Evolutionary conservation across 1,284 basidiomycete genomes (phyloP).

Genomic region (Mycena citricolor): DNA sequence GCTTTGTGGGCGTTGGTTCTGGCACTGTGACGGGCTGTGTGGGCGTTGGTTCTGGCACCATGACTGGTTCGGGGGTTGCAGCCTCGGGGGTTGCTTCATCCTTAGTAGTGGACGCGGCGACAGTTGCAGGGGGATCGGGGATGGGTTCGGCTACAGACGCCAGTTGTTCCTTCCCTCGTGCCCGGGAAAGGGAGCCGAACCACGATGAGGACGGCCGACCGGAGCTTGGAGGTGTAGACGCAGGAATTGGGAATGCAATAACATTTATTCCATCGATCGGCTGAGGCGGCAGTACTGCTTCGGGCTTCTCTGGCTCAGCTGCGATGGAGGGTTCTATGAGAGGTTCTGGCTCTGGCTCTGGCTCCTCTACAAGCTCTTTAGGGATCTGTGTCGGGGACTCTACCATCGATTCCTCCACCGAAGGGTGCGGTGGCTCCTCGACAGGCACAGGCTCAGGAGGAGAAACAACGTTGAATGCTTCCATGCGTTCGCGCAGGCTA

Average conservation of each 20-base stretch:
- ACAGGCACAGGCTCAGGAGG: too few relatives aligned
- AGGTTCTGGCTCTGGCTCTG: constrained; percentile 12
- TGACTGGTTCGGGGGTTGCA: constrained; percentile 18
- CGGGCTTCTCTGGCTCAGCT: not conserved
- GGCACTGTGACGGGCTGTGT: constrained; percentile 1
- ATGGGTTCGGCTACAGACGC: constrained; percentile 16
- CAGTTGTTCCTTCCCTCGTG: constrained; percentile 24
- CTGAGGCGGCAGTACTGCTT: too few relatives aligned
- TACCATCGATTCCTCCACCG: too few relatives aligned
- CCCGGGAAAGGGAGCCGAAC: constrained; percentile 28
- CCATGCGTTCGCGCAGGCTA: constrained; percentile 21
- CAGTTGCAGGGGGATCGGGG: constrained; percentile 7
- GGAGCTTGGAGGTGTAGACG: constrained; percentile 14
- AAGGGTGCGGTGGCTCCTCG: too few relatives aligned
- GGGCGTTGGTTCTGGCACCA: constrained; percentile 11
- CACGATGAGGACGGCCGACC: constrained; percentile 24
- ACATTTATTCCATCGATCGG: too few relatives aligned
- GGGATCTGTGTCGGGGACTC: too few relatives aligned
- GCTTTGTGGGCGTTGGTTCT: not conserved
- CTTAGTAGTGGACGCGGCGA: constrained; percentile 2
- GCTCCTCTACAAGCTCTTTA: constrained; percentile 12
- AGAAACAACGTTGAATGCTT: constrained; percentile 9
- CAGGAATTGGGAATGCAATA: constrained; percentile 20
- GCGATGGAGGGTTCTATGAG: not conserved
- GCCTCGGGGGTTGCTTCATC: too few relatives aligned